These are phyloP conservation scores for Marchantia paleacea DNA, from an alignment of 225 moss, liverwort and hornwort species.

Conservation along the genomic window DNA sequence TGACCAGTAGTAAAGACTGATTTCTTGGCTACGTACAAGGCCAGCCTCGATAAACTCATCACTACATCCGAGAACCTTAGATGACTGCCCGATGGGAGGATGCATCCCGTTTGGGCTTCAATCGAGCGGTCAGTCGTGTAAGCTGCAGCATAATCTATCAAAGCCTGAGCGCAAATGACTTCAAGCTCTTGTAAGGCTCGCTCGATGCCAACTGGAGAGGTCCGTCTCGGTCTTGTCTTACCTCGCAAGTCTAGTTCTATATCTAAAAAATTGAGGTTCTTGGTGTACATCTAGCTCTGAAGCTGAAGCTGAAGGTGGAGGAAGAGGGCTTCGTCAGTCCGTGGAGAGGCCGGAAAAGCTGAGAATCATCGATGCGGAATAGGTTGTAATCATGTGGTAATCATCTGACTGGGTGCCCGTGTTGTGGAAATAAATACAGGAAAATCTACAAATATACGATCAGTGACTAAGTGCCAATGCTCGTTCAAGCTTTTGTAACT, in stretches of 20 bases:
- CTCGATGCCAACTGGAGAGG: neutral
- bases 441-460: constrained; percentile 7
- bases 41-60: neutral
- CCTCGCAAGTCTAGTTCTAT: neutral
- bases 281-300: neutral
- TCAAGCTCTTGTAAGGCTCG: too few relatives aligned
- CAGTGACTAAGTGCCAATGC: neutral
- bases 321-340: constrained; percentile 1
- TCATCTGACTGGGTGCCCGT: neutral
- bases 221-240: neutral
- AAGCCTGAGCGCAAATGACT: neutral
- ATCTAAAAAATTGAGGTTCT: neutral
- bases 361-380: neutral
- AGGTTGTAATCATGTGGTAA: too few relatives aligned
- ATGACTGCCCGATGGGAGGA: neutral
- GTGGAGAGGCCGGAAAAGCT: neutral
- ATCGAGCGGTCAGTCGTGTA: neutral
- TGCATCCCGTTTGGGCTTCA: neutral
- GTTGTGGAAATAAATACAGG: neutral
- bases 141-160: neutral
- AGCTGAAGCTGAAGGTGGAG: neutral
- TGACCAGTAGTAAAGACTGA: neutral
- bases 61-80: neutral
- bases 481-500: neutral
- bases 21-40: neutral